Evolutionary conservation across 2,329 filamentous ascomycete species (phyloP), one percentile per base, ranked within the genome.

Genomic region (Cladosporium sphaerospermum): DNA sequence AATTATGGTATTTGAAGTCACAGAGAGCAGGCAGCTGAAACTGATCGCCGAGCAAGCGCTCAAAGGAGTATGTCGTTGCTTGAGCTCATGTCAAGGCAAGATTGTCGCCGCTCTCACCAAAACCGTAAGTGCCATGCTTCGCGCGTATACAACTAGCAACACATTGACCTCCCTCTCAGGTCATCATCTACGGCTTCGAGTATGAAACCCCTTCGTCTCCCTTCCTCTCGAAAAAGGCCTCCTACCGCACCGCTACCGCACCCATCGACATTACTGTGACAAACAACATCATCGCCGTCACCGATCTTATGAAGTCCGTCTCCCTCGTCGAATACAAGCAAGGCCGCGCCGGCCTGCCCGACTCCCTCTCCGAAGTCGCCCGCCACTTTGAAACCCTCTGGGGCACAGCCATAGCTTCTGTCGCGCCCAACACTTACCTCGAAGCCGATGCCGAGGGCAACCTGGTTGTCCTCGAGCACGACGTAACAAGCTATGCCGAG

Each of bases 261-360:
- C 91, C 93, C 0, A 82, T 95, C 13, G 88, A 92, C 60, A 69
- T 97, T 6, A 83, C 85, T 9, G 79, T 96, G 11, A 81, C 82
- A 1, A 86, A 80, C 1, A 84, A 85, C 60, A 77, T 81, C 19
- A 91, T 99, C 57, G 89, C 88, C 0, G 84, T 97, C 9, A 88
- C 86, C 0, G 93, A 99, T 65, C 74, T 99, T 43, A 96, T 96
- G 88, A 96, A 97, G 72, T 95, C 89, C 1, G 76, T 95, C 19
- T 84, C 86, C 1, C 73, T 97, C 5, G 75, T 96, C 8, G 78
- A 93, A 64, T 93, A 86, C 64, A 74, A 77, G 0, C 77, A 78
- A 2, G 78, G 82, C 2, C 81, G 79, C 1, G 54, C 51, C 13
- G 64, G 63, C 16, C 69, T 79, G n/a, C 71, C 78, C 9, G 80